Evolutionary conservation across 164 flowering plant genomes (phyloP), one percentile per base, ranked within the genome.

Genomic region (Kingdonia uniflora): DNA sequence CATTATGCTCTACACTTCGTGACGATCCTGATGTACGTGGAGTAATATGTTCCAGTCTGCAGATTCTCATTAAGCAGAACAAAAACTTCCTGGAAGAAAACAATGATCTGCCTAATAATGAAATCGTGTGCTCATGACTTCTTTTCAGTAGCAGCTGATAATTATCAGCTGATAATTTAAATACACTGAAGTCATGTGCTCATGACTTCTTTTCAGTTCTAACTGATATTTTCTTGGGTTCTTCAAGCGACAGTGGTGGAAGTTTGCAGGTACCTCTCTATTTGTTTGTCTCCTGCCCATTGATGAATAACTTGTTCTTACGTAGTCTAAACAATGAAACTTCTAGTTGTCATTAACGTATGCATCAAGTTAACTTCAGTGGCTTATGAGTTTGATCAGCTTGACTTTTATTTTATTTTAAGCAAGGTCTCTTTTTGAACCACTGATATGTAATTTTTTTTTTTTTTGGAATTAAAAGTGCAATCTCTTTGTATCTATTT

Each of bases 1-100:
- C 51, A 23, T 52, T 89, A 52, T 69, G 78, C 50, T 35, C 40
- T 58, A 82, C 77, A 22, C 79, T 94, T 47, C 66, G 49, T 51
- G 86, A 81, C 42, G 83, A 82, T 54, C 72, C 73, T 42, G 82
- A 82, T 59, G 51, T 79, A 42, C 80, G 78, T 66, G 99, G 90
- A 49, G 60, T 85, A 60, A 74, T 94, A 61, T 94, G 96, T 62
- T 77, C 85, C 25, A 73, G 95, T 65, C 67, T 94, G 74, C 86
- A 78, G 72, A 78, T 73, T 14, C 85, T 89, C 29, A 71, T 94
- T 64, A 81, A 78, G 49, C 99, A 89, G 67, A 87, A 94, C 61
- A 87, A 80, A 64, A 69, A 57, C 42, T 39, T 74, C 57, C 19
- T 65, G 40, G 83, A 81, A 29, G 87, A 61, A 43, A 65, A 64